A percentile compares a stretch with the other conserved stretches of the same genome.
Conservation (phyloP, 345 rosid species). For the Brassica rapa region DNA sequence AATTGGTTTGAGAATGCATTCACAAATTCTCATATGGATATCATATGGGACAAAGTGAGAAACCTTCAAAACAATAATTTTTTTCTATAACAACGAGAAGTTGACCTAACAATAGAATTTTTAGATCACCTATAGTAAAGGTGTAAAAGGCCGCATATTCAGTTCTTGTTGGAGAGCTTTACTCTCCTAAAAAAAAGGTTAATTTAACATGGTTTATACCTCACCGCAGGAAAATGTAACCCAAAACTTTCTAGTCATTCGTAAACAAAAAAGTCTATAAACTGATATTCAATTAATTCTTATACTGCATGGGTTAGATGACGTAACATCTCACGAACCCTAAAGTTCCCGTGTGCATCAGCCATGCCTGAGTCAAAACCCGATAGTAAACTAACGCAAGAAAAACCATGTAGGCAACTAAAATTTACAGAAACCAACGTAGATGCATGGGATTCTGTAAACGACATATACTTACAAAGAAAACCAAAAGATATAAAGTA, state of each 20-base stretch:
- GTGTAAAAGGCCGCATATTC: neutral
- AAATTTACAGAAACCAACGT: neutral
- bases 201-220: neutral
- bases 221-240: neutral
- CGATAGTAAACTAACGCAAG: neutral
- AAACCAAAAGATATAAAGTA: neutral
- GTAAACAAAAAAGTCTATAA: too few species aligned
- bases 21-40: neutral
- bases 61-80: neutral
- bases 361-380: neutral
- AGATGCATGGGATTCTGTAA: neutral
- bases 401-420: neutral
- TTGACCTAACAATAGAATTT: neutral
- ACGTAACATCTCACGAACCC: neutral
- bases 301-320: neutral
- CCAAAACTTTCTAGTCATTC: neutral
- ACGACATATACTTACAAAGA: neutral
- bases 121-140: neutral
- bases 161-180: too few species aligned
- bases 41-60: neutral
- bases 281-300: too few species aligned
- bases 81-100: neutral
- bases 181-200: too few species aligned
- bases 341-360: neutral
- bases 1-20: neutral